phyloP scores from a whole-genome alignment of 148 eudicot genomes.

The Vaccinium myrtillus region DNA sequence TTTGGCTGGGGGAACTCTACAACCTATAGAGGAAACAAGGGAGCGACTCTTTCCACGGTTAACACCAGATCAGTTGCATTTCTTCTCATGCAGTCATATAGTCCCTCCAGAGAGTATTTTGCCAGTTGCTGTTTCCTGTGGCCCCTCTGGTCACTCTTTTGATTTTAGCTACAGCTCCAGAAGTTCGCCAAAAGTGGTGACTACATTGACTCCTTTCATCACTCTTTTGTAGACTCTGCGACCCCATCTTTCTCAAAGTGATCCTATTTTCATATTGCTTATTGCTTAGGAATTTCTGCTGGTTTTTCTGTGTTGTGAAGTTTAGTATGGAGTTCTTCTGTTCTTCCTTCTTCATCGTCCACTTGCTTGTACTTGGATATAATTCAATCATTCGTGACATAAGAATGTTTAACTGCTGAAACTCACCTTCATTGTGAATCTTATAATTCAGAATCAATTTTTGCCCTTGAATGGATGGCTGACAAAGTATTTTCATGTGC shows the following conservation, averaged over 20 bases:
- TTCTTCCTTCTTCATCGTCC: neutral
- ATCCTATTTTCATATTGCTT: neutral
- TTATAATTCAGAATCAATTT: constrained; percentile 4
- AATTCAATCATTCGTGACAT: neutral
- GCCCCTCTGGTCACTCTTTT: constrained; percentile 79
- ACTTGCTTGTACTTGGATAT: neutral
- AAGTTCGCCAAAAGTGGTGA: constrained; percentile 66
- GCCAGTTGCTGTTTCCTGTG: constrained; percentile 73
- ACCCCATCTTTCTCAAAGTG: neutral
- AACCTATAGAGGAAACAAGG: constrained; percentile 87
- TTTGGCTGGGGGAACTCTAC: constrained; percentile 92
- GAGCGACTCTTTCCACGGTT: constrained; percentile 82
- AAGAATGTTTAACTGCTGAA: neutral
- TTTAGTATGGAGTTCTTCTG: neutral
- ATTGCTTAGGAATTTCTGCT: neutral
- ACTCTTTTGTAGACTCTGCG: neutral
- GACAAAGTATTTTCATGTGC: constrained; percentile 18
- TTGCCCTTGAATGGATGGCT: constrained; percentile 1
- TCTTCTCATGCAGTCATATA: constrained; percentile 94
- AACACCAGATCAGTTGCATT: constrained; percentile 52
- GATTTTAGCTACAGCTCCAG: constrained; percentile 86
- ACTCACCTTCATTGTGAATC: neutral
- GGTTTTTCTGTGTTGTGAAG: neutral
- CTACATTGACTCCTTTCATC: constrained; percentile 18
- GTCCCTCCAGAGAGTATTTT: constrained; percentile 82